phyloP scores from a whole-genome alignment of 768 basidiomycete species.

The Suillus subluteus region DNA sequence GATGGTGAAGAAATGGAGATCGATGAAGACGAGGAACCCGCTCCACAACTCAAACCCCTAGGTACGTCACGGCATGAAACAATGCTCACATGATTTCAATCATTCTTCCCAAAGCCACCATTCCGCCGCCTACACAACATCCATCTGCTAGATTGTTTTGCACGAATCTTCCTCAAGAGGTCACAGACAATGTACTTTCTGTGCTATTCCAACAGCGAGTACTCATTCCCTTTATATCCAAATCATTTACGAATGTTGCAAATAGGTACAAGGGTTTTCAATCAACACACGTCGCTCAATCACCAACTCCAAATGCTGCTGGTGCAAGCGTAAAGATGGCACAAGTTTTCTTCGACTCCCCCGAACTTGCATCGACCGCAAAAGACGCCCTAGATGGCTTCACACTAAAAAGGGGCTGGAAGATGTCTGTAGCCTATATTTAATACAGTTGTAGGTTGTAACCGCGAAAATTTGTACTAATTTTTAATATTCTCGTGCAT shows the following conservation, averaged over 20 bases:
- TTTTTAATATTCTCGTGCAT: constrained; percentile 2
- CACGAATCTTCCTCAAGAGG: constrained; percentile 89
- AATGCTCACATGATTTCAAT: constrained; percentile 31
- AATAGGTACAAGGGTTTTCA: constrained; percentile 84
- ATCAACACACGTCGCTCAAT: constrained; percentile 67
- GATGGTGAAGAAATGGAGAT: constrained; percentile 95
- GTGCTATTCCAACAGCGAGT: constrained; percentile 93
- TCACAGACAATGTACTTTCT: constrained; percentile 82
- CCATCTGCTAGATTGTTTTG: constrained; percentile 70
- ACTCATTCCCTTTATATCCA: constrained; percentile 11
- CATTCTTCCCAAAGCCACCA: constrained; percentile 32
- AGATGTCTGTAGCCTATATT: constrained; percentile 79
- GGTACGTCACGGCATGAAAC: constrained; percentile 43
- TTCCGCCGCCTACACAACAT: constrained; percentile 55
- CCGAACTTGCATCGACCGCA: constrained; percentile 75
- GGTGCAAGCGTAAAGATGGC: constrained; percentile 79
- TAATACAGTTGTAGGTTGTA: constrained; percentile 20
- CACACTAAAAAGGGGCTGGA: constrained; percentile 83
- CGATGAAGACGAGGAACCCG: constrained; percentile 80
- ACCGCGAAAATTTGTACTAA: constrained; percentile 16
- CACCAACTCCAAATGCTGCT: constrained; percentile 67
- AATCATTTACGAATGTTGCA: constrained; percentile 9
- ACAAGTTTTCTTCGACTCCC: constrained; percentile 75
- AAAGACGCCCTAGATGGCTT: constrained; percentile 86
- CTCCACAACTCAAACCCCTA: constrained; percentile 41